These are phyloP conservation scores for Phytophthora capsici DNA, from an alignment of 352 stramenopile species.

Conservation along the genomic window DNA sequence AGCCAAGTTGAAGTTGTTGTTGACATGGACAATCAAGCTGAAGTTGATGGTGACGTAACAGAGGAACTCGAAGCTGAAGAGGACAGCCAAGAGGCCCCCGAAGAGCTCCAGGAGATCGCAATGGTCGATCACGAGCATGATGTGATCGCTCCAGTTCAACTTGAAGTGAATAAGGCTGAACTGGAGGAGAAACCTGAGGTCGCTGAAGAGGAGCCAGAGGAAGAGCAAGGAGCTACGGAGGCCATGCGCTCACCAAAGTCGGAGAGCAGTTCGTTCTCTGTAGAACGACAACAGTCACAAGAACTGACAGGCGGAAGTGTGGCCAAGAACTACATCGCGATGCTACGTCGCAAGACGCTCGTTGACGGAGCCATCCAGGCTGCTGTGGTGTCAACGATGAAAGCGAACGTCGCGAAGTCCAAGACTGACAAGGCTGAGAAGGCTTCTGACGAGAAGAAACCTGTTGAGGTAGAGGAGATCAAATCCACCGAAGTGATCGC, in stretches of 20 bases:
- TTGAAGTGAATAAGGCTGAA: conserved; percentile 18
- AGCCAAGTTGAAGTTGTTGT: conserved; percentile 24
- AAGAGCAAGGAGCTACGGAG: conserved; percentile 2
- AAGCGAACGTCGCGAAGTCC: conserved; percentile 30
- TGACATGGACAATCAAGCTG: conserved; percentile 11
- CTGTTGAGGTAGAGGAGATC: background rate
- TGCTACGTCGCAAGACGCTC: conserved; percentile 21
- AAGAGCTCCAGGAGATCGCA: background rate
- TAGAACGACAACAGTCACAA: conserved; percentile 2
- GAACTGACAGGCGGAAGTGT: conserved; percentile 12
- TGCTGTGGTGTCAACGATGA: conserved; percentile 42
- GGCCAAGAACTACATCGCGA: conserved; percentile 30
- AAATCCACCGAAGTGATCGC: background rate
- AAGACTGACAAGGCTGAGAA: conserved; percentile 17
- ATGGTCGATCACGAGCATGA: background rate
- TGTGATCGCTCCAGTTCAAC: conserved; percentile 2
- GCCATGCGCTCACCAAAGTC: conserved; percentile 6
- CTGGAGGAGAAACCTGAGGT: conserved; percentile 18
- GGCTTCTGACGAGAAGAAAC: background rate
- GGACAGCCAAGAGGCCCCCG: background rate
- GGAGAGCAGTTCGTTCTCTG: background rate
- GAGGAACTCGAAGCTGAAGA: background rate
- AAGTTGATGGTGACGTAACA: conserved; percentile 13
- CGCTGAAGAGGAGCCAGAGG: conserved; percentile 9
- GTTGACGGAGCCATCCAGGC: conserved; percentile 41